These are phyloP conservation scores for Melastoma candidum DNA, from an alignment of 441 rosid genomes.

Conservation along the genomic window DNA sequence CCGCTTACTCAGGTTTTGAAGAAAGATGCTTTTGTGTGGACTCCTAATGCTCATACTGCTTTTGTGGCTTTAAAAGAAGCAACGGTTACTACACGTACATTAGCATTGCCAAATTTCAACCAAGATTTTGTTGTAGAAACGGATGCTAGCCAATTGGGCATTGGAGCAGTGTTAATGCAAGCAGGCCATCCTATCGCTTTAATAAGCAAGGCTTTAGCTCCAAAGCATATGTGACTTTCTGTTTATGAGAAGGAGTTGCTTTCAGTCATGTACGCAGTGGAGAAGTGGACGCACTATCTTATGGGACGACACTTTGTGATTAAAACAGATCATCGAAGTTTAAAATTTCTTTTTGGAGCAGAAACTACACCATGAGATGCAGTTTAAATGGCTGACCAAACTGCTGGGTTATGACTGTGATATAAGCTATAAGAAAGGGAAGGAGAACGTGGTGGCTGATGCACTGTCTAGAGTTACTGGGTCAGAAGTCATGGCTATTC, in stretches of 20 bases:
- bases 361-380: background rate
- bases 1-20: background rate
- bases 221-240: too few relatives aligned
- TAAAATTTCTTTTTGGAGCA: background rate
- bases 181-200: background rate
- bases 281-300: background rate
- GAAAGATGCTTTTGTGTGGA: conserved; percentile 1
- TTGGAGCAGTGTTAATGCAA: background rate
- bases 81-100: background rate
- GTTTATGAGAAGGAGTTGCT: background rate
- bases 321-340: background rate
- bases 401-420: background rate
- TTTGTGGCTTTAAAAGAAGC: background rate
- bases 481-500: too few relatives aligned
- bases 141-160: background rate
- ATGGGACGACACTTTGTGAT: background rate
- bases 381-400: background rate
- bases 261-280: background rate
- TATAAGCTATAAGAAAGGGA: background rate
- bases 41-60: background rate
- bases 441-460: too few relatives aligned
- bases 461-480: too few relatives aligned
- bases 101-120: background rate
- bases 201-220: background rate
- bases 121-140: background rate